Evolutionary conservation across 371 early-diverging fungal species (phyloP).

Genomic region (Circinella minor): DNA sequence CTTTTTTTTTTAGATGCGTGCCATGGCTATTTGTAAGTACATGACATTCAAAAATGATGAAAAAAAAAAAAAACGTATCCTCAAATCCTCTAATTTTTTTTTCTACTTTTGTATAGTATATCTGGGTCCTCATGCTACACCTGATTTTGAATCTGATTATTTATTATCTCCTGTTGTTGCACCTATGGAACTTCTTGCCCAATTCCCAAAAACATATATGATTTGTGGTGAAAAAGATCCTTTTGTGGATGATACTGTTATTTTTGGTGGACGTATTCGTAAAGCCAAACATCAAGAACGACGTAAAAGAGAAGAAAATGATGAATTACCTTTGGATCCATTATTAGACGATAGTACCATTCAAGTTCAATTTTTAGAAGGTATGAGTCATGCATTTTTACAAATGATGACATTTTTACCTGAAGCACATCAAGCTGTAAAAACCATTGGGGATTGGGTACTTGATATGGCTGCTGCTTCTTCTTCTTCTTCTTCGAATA

Average conservation of each 20-base stretch:
- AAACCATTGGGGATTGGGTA: slow-evolving; percentile 76
- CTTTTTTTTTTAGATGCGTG: slow-evolving; percentile 66
- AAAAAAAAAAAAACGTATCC: too few species aligned
- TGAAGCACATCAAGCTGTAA: slow-evolving; percentile 74
- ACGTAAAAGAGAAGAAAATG: slow-evolving; percentile 22
- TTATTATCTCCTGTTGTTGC: slow-evolving; percentile 89
- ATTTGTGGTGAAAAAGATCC: slow-evolving; percentile 97
- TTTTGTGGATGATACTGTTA: slow-evolving; percentile 93
- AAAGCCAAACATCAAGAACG: slow-evolving; percentile 65
- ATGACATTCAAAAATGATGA: neutral
- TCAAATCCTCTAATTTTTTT: slow-evolving; percentile 1
- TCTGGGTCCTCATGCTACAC: slow-evolving; percentile 79
- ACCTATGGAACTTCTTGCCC: slow-evolving; percentile 84
- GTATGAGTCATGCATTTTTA: slow-evolving; percentile 93
- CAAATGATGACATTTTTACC: slow-evolving; percentile 89
- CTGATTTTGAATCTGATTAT: slow-evolving; percentile 84
- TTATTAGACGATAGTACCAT: slow-evolving; percentile 33
- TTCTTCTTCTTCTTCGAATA: neutral
- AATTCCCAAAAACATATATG: slow-evolving; percentile 90
- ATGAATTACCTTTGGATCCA: slow-evolving; percentile 22
- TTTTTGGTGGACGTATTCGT: slow-evolving; percentile 89
- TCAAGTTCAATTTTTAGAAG: slow-evolving; percentile 77
- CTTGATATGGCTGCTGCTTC: slow-evolving; percentile 30
- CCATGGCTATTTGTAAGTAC: slow-evolving; percentile 82
- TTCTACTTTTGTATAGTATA: too few species aligned